phyloP scores from a whole-genome alignment of 306 rosid genomes.

The Cucumis sativus region DNA sequence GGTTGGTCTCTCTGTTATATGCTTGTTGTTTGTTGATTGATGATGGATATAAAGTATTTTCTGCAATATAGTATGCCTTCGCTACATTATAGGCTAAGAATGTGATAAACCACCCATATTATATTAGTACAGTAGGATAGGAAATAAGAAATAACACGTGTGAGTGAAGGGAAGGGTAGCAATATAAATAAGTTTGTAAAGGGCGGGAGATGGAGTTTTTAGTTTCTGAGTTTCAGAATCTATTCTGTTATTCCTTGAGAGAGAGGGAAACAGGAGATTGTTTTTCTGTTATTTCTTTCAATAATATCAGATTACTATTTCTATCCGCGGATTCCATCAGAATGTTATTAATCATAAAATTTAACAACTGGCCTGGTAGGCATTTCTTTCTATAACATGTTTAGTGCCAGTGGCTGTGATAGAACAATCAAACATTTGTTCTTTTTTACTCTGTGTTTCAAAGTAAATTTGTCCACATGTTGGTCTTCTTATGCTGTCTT shows the following conservation, averaged over 20 bases:
- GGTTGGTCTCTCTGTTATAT: slow-evolving; percentile 19
- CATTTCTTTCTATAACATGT: not conserved
- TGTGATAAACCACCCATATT: too few species aligned
- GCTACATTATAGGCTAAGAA: not conserved
- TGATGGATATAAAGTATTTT: not conserved
- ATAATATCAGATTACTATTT: too few species aligned
- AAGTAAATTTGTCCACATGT: not conserved
- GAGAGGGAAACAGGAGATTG: too few species aligned
- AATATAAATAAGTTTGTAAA: too few species aligned
- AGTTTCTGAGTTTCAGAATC: too few species aligned
- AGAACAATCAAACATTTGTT: not conserved
- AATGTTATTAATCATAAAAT: not conserved
- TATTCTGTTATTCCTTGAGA: too few species aligned
- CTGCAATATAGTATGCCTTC: not conserved
- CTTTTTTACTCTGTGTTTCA: not conserved
- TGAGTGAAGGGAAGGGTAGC: too few species aligned
- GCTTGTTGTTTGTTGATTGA: not conserved
- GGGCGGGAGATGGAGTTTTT: too few species aligned
- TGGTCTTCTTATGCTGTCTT: not conserved
- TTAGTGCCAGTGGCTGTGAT: not conserved
- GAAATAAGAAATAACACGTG: too few species aligned
- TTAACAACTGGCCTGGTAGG: not conserved
- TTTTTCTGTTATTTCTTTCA: too few species aligned
- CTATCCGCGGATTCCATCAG: too few species aligned
- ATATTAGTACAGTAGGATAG: too few species aligned